Evolutionary conservation across 1,284 basidiomycete genomes (phyloP).

Genomic region (Sphagnurus paluster): DNA sequence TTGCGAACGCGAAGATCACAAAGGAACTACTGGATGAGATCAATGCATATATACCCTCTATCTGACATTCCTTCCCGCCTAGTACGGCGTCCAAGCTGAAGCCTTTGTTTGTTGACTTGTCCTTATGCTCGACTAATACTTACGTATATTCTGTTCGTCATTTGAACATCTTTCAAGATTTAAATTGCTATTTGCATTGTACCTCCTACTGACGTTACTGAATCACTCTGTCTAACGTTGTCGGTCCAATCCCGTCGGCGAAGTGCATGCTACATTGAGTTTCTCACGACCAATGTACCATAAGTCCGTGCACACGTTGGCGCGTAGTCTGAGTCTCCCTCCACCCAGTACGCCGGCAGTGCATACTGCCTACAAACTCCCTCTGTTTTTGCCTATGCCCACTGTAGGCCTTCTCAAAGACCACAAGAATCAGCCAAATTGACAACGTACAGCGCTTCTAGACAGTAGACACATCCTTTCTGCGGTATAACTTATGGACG

Average conservation of each 20-base stretch:
- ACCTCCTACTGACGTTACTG: too few relatives aligned
- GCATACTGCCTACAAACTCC: background rate
- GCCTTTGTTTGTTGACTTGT: conserved; percentile 7
- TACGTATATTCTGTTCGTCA: conserved; percentile 6
- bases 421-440: conserved; percentile 5
- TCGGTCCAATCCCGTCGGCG: too few relatives aligned
- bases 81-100: too few relatives aligned
- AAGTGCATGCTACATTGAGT: conserved; percentile 3
- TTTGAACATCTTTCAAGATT: conserved; percentile 7
- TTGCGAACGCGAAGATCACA: conserved; percentile 62
- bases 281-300: conserved; percentile 19
- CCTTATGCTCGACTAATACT: conserved; percentile 16
- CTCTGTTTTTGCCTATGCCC: conserved; percentile 17
- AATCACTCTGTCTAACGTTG: too few relatives aligned
- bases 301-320: conserved; percentile 2
- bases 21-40: conserved; percentile 58
- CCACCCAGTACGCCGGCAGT: conserved; percentile 7
- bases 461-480: conserved; percentile 6
- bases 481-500: conserved; percentile 34
- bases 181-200: conserved; percentile 5
- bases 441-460: conserved; percentile 1
- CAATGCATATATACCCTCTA: conserved; percentile 49
- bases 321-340: conserved; percentile 10
- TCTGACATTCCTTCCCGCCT: conserved; percentile 8
- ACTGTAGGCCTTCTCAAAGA: conserved; percentile 9